Evolutionary conservation across 2,329 filamentous ascomycete genomes (phyloP).

Genomic region (Epichloe gansuensis): DNA sequence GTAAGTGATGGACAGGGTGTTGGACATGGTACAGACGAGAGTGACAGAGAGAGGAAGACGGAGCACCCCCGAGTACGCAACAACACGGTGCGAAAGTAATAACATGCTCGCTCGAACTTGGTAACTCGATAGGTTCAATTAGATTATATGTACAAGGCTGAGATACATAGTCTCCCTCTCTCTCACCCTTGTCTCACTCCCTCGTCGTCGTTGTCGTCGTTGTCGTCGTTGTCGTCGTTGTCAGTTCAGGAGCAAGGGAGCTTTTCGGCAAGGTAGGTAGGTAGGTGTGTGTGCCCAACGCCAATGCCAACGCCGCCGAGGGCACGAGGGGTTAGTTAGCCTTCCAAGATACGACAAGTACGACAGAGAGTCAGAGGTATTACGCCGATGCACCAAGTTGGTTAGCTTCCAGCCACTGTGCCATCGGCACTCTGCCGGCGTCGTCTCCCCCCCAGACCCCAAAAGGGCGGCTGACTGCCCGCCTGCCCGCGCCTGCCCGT

Average conservation of each 20-base stretch:
- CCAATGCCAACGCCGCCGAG: too few species aligned
- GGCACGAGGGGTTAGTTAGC: too few species aligned
- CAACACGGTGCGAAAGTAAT: too few species aligned
- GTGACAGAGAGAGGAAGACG: too few species aligned
- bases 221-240: background rate
- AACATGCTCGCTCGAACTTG: background rate
- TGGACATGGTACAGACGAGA: too few species aligned
- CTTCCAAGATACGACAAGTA: too few species aligned
- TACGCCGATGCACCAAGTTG: background rate
- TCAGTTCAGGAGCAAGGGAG: background rate
- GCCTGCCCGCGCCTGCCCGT: background rate
- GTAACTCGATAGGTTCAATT: background rate
- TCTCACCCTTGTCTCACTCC: background rate
- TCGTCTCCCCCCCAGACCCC: conserved; percentile 2
- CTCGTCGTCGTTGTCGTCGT: background rate
- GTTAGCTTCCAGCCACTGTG: background rate
- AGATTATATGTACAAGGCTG: background rate
- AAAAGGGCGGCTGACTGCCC: too few species aligned
- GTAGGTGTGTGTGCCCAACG: background rate
- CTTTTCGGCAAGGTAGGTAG: conserved; percentile 1
- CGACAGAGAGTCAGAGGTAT: too few species aligned
- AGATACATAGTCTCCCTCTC: background rate
- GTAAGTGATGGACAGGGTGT: too few species aligned
- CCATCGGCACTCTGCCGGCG: conserved; percentile 6
- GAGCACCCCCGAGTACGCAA: too few species aligned